Conservation (phyloP, 345 rosid genomes). For the Acer campestre region DNA sequence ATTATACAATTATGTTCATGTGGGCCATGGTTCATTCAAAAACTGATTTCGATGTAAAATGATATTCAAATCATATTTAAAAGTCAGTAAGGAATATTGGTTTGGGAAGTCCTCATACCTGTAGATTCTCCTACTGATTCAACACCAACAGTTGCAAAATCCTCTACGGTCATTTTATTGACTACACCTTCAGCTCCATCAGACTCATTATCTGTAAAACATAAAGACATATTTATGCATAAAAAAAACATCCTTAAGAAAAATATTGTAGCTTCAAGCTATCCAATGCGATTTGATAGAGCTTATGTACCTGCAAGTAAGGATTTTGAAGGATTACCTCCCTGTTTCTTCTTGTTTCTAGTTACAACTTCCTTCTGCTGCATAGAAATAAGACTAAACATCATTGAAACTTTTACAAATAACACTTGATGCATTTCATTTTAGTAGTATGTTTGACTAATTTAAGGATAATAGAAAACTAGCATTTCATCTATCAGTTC, state of each 20-base stretch:
- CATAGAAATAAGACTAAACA: background rate
- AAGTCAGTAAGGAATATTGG: background rate
- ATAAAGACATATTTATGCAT: background rate
- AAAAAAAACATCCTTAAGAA: background rate
- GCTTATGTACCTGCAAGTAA: background rate
- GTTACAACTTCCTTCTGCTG: background rate
- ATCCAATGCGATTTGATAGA: background rate
- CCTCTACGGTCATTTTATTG: background rate
- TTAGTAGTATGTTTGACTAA: background rate
- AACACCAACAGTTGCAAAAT: background rate
- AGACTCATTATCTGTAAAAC: background rate
- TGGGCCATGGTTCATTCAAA: background rate
- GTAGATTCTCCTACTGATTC: background rate
- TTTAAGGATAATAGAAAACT: background rate
- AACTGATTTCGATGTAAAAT: background rate
- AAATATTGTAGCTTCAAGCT: background rate
- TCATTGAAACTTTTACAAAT: background rate
- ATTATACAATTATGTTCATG: background rate
- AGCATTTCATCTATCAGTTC: background rate
- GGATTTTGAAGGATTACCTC: conserved; percentile 6
- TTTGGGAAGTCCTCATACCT: background rate
- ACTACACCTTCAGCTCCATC: background rate
- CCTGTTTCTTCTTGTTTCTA: background rate
- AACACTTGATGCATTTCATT: background rate
- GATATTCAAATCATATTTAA: background rate